Conservation (phyloP, 257 asterid genomes). For the Gentiana macrophylla region DNA sequence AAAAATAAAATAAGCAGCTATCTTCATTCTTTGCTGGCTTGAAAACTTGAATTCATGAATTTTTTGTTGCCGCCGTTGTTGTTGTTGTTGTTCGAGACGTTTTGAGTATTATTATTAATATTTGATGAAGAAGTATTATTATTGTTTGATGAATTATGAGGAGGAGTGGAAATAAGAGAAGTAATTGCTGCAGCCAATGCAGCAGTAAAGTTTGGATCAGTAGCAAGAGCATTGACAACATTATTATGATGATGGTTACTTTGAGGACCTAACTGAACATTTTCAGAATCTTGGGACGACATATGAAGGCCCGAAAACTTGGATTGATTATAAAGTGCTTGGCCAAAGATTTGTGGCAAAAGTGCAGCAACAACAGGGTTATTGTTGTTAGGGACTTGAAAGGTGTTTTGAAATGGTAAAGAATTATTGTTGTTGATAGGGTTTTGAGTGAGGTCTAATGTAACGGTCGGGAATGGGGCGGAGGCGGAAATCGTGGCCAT, state of each 20-base stretch:
- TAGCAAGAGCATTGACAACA: conserved; percentile 48
- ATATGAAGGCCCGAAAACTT: conserved; percentile 68
- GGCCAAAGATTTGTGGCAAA: conserved; percentile 62
- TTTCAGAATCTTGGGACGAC: conserved; percentile 45
- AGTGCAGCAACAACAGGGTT: conserved; percentile 37
- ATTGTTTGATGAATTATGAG: conserved; percentile 17
- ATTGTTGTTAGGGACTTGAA: conserved; percentile 46
- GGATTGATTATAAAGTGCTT: conserved; percentile 64
- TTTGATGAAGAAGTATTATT: conserved; percentile 5
- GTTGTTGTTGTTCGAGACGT: conserved; percentile 21
- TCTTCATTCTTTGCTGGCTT: conserved; percentile 19
- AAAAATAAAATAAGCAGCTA: not conserved
- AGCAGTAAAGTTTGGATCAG: conserved; percentile 74
- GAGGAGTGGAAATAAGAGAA: conserved; percentile 43
- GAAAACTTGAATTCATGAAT: conserved; percentile 26
- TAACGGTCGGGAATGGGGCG: conserved; percentile 88
- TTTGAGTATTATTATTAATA: conserved; percentile 20
- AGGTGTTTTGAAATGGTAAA: conserved; percentile 32
- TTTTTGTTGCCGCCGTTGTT: conserved; percentile 39
- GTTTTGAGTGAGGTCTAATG: conserved; percentile 80
- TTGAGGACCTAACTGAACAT: conserved; percentile 6
- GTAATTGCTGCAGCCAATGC: conserved; percentile 72
- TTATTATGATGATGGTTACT: conserved; percentile 25
- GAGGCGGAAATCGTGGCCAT: conserved; percentile 95
- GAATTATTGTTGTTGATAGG: conserved; percentile 30